Evolutionary conservation across 164 flowering plant species (phyloP), one percentile per base, ranked within the genome.

Genomic region (Litsea cubeba): DNA sequence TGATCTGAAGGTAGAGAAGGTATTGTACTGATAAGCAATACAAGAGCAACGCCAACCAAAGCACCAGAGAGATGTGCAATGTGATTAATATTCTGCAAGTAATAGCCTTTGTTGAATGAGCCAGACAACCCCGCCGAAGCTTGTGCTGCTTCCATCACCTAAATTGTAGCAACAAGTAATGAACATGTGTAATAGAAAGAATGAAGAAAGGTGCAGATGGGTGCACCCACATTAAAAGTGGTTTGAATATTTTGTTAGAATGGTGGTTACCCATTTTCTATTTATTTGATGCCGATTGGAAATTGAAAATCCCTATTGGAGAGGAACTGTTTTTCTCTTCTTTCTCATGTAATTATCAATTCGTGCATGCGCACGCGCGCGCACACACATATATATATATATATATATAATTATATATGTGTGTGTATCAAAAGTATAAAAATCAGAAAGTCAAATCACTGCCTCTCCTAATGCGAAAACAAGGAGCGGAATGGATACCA

Each of bases 81-180:
- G 82, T 95, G 99, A 81, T 93, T 95, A 68, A 95, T 84, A 78
- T 79, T 86, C 78, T 87, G 91, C 80, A 92, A 23, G 11, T 84
- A 69, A 57, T 74, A 69, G 70, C 87, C 82, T 71, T 88, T 84
- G 6, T 73, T 72, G 20, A 84, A 69, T 62, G 80, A 35, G 46
- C 88, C 85, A 7, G 94, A 77, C 77, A 95, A 50, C 67, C 89
- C 91, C 1, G 94, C 83, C 32, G 99, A 95, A 60, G 97, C 90
- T 84, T 93, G 96, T 60, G 99, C 99, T 72, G 95, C 99, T 82
- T 90, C 99, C 98, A 95, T 95, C 65, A 93, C 98, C 99, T 93
- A 73, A 70, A 50, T 46, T 15, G 18, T 54, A 54, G 20, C 60
- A 40, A 5, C 60, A 54, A 15, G 60, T 15, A 54, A 15, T 54